Base-by-base conservation (phyloP, 1,284 basidiomycete genomes). In the Puccinia coronata region DNA sequence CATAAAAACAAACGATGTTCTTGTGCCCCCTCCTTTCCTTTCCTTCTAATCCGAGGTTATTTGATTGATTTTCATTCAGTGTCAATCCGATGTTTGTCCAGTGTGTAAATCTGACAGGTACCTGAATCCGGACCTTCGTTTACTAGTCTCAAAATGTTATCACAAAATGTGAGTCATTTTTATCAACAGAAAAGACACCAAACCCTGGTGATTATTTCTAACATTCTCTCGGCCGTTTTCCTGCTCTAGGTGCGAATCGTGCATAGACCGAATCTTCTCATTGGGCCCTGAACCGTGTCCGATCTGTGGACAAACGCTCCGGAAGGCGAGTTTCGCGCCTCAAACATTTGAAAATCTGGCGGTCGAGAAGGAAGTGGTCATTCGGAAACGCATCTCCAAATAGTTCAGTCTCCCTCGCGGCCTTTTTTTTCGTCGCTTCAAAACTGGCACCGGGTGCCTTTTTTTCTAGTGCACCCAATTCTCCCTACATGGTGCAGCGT, bases 21-120 rank as follows among this genome's bases (percentile, higher is more conserved):
- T n/a, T n/a, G n/a, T n/a, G n/a, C n/a, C n/a, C n/a, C 18, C 6
- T 71, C 25, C 39, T 49, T 71, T 51, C 28, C 51, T 23, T 28
- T 73, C 51, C 28, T 36, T 73, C 49, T 73, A 57, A 39, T 55
- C 28, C 41, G 18, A 41, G 31, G 11, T n/a, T n/a, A n/a, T n/a
- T n/a, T n/a, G n/a, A 59, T 59, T 73, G 28, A 31, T 76, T 47
- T 76, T 59, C 31, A 41, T 41, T 82, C 82, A 95, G 94, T 92
- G 92, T 49, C 93, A 93, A 89, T 91, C 94, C 81, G 97, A 99
- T 87, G 92, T 94, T 85, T 99, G 97, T 88, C 96, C 97, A 0
- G 92, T 98, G 11, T 99, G 97, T 89, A 95, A 95, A 87, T 96
- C 94, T 51, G 97, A 99, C 86, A 89, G 97, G 81, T 98, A 97